Percentiles rank a stretch among this genome's conserved stretches.
phyloP scores from a whole-genome alignment of 163 green algal genomes.

The Scenedesmus sp. region DNA sequence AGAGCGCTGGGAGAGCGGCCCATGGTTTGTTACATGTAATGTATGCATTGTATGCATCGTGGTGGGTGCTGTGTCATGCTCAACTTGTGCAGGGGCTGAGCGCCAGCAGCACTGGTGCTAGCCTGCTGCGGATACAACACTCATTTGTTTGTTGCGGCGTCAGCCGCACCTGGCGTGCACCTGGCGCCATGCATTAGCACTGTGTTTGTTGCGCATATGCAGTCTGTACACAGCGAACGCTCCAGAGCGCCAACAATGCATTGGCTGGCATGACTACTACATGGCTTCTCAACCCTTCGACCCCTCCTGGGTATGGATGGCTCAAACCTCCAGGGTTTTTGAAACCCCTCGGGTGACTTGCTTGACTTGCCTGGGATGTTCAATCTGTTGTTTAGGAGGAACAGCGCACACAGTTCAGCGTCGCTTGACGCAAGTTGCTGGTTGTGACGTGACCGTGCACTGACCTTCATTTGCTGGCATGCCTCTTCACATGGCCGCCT shows the following conservation, averaged over 20 bases:
- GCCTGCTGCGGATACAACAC: not conserved
- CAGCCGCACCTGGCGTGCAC: not conserved
- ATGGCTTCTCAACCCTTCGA: not conserved
- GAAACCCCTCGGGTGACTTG: not conserved
- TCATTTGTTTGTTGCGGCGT: not conserved
- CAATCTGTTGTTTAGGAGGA: not conserved
- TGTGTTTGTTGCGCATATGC: not conserved
- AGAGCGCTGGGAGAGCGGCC: not conserved
- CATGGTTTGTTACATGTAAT: not conserved
- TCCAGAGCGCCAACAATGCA: not conserved
- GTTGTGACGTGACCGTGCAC: not conserved
- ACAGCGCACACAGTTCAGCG: not conserved
- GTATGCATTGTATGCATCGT: not conserved
- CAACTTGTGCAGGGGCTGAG: not conserved
- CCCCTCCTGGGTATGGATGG: not conserved
- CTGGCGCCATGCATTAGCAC: not conserved
- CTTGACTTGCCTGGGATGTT: not conserved
- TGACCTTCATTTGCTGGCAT: constrained; percentile 4
- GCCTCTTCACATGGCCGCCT: not conserved
- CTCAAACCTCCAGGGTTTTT: not conserved
- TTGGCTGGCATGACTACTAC: not conserved
- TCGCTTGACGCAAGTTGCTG: not conserved
- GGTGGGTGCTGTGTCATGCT: not conserved
- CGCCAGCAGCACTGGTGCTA: not conserved
- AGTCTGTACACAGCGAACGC: constrained; percentile 13